A percentile compares a stretch with the other conserved stretches of the same genome.
phyloP scores from a whole-genome alignment of 1,284 basidiomycete species.

The Heterobasidion occidentale region DNA sequence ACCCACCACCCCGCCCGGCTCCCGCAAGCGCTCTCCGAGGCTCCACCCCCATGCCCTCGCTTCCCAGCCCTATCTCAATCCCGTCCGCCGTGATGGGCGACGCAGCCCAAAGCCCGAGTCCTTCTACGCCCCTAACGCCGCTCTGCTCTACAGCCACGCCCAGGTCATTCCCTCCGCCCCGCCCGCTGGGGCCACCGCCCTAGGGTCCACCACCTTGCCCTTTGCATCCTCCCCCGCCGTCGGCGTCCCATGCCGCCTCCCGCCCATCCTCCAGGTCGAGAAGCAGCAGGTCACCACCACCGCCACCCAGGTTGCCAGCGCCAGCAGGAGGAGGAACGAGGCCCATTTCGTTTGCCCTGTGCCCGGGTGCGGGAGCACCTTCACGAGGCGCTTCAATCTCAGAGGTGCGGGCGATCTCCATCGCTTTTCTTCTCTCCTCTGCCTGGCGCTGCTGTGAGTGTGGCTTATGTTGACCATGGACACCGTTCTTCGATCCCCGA shows the following conservation, averaged over 20 bases:
- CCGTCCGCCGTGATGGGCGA: conserved; percentile 14
- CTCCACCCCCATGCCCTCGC: conserved; percentile 10
- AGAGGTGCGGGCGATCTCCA: conserved; percentile 43
- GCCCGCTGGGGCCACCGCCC: background rate
- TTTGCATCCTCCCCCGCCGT: conserved; percentile 8
- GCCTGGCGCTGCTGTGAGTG: background rate
- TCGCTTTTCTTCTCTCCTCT: conserved; percentile 1
- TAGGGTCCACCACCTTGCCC: conserved; percentile 8
- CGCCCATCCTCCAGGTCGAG: conserved; percentile 80
- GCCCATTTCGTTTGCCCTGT: conserved; percentile 91
- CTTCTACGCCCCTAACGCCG: conserved; percentile 33
- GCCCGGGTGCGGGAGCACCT: conserved; percentile 92
- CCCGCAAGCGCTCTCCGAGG: conserved; percentile 7
- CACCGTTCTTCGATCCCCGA: too few relatives aligned
- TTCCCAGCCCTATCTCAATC: conserved; percentile 14
- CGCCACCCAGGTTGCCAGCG: conserved; percentile 90
- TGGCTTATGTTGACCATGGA: too few relatives aligned
- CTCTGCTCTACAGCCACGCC: conserved; percentile 38
- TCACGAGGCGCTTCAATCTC: conserved; percentile 82
- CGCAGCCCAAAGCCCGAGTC: conserved; percentile 26
- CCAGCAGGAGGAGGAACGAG: conserved; percentile 82
- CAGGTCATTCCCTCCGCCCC: conserved; percentile 22
- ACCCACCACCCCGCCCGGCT: conserved; percentile 9
- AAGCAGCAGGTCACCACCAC: conserved; percentile 91
- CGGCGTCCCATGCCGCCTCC: conserved; percentile 49